These are phyloP conservation scores for Trametes coccinea DNA, from an alignment of 768 basidiomycete species.

Conservation along the genomic window DNA sequence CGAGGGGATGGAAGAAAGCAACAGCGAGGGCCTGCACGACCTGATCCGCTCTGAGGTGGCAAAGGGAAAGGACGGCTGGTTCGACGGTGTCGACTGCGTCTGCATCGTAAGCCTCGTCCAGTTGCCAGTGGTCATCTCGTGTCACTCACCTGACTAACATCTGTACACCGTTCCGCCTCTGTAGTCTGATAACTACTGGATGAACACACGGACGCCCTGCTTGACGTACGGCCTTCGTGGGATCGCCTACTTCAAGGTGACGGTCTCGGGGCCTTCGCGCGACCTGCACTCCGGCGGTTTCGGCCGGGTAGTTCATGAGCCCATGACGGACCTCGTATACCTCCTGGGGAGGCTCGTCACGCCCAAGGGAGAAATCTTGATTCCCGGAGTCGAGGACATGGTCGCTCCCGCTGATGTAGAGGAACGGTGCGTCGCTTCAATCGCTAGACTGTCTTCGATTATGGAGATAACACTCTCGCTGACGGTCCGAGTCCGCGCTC, in stretches of 20 bases:
- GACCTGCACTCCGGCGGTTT: constrained; percentile 92
- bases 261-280: constrained; percentile 77
- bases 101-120: constrained; percentile 69
- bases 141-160: not conserved
- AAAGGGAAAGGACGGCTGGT: constrained; percentile 67
- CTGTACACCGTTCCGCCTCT: not conserved
- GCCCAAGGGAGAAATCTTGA: constrained; percentile 74
- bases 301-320: constrained; percentile 80
- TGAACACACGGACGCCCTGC: constrained; percentile 76
- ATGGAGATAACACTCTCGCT: too few relatives aligned
- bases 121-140: not conserved
- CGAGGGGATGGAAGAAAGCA: constrained; percentile 97
- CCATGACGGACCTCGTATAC: constrained; percentile 89
- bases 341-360: constrained; percentile 87
- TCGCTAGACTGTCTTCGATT: not conserved
- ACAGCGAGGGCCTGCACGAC: constrained; percentile 88
- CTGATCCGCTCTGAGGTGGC: constrained; percentile 75
- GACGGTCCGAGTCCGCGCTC: too few relatives aligned
- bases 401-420: constrained; percentile 70
- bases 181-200: constrained; percentile 93
- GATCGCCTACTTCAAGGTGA: constrained; percentile 81
- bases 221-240: constrained; percentile 90
- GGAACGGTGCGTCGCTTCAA: constrained; percentile 53
- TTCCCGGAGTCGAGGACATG: constrained; percentile 88
- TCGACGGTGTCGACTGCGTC: constrained; percentile 86